phyloP scores from a whole-genome alignment of 148 eudicot species.

The Rhododendron ferrugineum region DNA sequence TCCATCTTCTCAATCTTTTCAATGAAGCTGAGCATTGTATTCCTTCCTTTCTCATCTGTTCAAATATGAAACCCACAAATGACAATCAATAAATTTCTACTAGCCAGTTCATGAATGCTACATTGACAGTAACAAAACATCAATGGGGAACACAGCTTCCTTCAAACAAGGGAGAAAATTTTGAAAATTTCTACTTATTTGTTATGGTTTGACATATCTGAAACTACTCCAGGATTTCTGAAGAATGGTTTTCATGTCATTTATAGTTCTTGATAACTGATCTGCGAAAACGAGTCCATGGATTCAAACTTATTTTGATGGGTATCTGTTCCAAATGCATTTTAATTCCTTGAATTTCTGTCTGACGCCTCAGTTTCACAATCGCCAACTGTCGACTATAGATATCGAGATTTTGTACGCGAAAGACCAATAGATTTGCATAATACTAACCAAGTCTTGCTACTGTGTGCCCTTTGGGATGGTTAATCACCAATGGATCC shows the following conservation, averaged over 20 bases:
- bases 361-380: neutral
- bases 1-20: slow-evolving; percentile 7
- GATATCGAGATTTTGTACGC: neutral
- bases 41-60: slow-evolving; percentile 16
- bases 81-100: neutral
- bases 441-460: slow-evolving; percentile 20
- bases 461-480: slow-evolving; percentile 16
- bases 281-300: neutral
- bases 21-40: slow-evolving; percentile 16
- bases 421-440: neutral
- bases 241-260: neutral
- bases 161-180: neutral
- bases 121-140: neutral
- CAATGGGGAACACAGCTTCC: neutral
- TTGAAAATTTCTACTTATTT: neutral
- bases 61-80: neutral
- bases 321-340: neutral
- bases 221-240: neutral
- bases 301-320: neutral
- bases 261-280: neutral
- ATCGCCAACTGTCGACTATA: no score
- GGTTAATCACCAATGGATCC: slow-evolving; percentile 14
- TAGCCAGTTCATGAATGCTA: neutral
- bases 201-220: neutral
- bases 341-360: no score